Evolutionary conservation across 192 early-diverging fungal genomes (phyloP), one percentile per base, ranked within the genome.

Genomic region (Mycoemilia scoparia): DNA sequence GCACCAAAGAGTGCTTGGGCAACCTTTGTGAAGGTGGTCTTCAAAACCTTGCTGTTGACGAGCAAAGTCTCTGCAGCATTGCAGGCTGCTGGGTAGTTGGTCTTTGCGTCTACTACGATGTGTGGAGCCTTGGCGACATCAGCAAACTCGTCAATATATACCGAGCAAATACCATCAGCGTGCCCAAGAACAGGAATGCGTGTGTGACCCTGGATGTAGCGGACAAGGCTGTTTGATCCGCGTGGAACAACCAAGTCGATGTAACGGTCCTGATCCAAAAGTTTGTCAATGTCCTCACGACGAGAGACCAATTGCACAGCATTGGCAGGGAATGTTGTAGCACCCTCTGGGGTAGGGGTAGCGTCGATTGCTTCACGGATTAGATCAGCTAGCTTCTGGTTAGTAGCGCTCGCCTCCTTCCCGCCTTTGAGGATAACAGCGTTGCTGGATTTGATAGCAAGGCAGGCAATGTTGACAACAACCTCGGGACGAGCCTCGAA

Each of bases 161-260:
- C 72, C 5, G 86, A 77, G 67, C 95, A 99, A 28, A 99, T 53
- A 14, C 95, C 95, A 59, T 99, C 95, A 20, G 95, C 95, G 46
- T 99, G 95, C 28, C 95, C 95, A 18, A 99, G 68, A n/a, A 99
- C 95, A 17, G 95, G 95, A 41, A 99, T 99, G 33, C 93, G 82
- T 10, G 92, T 96, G 50, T 78, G 77, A 34, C 77, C 78, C 51
- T 92, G 83, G 32, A 97, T 84, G 51, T 86, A 73, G 21, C 77
- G 73, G 26, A 99, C 90, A 29, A 99, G 63, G 31, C 73, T 62
- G 43, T 88, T 92, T 34, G 80, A 84, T 11, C 95, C 95, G 27
- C 95, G 62, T 2, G 95, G 95, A 48, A 99, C 83, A 9, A 91
- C 90, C 43, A 99, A 41, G 50, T 99, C 95, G 35, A 99, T 87